A percentile compares a stretch with the other conserved stretches of the same genome.
Evolutionary conservation across 805 yeast genomes (phyloP).

Genomic region (Saturnispora mendoncae): DNA sequence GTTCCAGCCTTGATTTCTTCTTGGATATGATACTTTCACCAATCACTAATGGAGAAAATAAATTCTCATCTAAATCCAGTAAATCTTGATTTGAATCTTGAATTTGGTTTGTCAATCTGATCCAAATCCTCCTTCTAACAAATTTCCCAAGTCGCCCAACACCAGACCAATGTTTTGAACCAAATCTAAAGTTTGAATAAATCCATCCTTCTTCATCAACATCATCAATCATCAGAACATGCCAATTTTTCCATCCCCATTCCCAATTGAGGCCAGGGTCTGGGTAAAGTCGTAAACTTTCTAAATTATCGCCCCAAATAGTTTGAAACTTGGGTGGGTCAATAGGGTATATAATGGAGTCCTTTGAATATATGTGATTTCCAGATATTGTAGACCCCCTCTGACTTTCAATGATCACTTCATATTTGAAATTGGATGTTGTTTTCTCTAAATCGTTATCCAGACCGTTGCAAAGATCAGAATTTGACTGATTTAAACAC

Average conservation of each 20-base stretch:
- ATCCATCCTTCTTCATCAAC: constrained; percentile 55
- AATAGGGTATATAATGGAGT: constrained; percentile 37
- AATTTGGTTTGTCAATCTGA: constrained; percentile 24
- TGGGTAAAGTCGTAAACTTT: constrained; percentile 29
- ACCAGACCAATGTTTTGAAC: constrained; percentile 42
- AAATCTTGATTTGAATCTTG: neutral
- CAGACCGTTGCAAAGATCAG: too few relatives aligned
- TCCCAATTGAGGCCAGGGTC: constrained; percentile 43
- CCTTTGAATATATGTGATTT: constrained; percentile 38
- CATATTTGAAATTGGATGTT: constrained; percentile 26
- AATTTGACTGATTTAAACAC: neutral
- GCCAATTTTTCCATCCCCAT: constrained; percentile 52
- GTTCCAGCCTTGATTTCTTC: neutral
- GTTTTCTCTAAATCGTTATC: too few relatives aligned
- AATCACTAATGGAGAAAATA: too few relatives aligned
- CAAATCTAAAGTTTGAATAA: constrained; percentile 36
- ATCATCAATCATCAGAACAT: constrained; percentile 43
- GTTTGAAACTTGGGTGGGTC: constrained; percentile 46
- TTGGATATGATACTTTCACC: neutral
- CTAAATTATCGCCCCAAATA: constrained; percentile 32
- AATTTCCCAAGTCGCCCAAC: constrained; percentile 40
- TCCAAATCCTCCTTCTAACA: constrained; percentile 44
- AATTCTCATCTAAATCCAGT: neutral
- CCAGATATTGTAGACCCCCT: constrained; percentile 47
- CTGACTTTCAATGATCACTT: constrained; percentile 44